Evolutionary conservation across 805 yeast genomes (phyloP).

Genomic region (Yarrowia sp.): DNA sequence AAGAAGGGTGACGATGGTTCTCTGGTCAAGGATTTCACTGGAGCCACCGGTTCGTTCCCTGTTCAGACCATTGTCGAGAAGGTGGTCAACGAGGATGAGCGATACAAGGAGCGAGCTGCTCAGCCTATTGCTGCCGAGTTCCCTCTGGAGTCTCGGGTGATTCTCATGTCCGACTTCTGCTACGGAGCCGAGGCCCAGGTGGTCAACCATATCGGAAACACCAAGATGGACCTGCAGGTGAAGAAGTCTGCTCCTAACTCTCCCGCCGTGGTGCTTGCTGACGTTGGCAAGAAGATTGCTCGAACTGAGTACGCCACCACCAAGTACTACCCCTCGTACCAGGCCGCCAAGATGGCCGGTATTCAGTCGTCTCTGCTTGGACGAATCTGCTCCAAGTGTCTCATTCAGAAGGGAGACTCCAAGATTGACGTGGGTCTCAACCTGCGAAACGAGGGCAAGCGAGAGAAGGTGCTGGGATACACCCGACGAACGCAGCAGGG

Average conservation of each 20-base stretch:
- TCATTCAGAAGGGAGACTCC: conserved; percentile 62
- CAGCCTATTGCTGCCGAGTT: conserved; percentile 81
- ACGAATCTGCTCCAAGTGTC: conserved; percentile 74
- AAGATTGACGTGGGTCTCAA: conserved; percentile 79
- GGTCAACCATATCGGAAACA: conserved; percentile 50
- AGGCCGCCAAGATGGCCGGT: conserved; percentile 64
- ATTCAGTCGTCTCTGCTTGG: conserved; percentile 73
- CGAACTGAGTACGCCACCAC: conserved; percentile 61
- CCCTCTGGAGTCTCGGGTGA: conserved; percentile 72
- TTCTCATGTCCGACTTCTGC: conserved; percentile 84
- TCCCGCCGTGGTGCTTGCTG: conserved; percentile 55
- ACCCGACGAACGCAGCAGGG: conserved; percentile 67
- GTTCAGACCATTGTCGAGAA: conserved; percentile 78
- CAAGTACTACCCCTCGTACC: conserved; percentile 68
- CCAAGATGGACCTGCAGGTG: conserved; percentile 48
- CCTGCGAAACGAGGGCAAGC: conserved; percentile 78
- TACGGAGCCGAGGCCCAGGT: conserved; percentile 76
- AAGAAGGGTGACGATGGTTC: conserved; percentile 75
- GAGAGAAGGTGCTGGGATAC: conserved; percentile 87
- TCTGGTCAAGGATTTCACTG: conserved; percentile 70
- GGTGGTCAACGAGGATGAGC: conserved; percentile 73
- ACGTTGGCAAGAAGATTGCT: conserved; percentile 63
- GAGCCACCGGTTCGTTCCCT: conserved; percentile 67
- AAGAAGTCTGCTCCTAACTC: conserved; percentile 53
- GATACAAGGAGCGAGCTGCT: conserved; percentile 77